These are phyloP conservation scores for Candida endomychidarum DNA, from an alignment of 805 yeast genomes.

Conservation along the genomic window DNA sequence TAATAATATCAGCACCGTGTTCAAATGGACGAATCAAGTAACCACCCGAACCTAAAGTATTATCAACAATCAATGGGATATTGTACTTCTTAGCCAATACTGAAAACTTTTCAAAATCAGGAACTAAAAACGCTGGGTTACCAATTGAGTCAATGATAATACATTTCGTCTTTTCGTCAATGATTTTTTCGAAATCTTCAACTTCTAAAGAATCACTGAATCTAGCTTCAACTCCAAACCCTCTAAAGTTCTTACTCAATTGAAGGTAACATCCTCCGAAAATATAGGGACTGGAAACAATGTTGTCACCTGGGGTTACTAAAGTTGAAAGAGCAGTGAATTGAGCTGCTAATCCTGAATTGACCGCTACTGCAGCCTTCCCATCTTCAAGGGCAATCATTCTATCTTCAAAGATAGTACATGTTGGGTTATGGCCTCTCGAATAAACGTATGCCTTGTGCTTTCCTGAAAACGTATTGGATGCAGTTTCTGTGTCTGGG, in stretches of 20 bases:
- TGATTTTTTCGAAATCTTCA: constrained; percentile 47
- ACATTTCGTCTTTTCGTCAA: constrained; percentile 79
- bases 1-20: constrained; percentile 82
- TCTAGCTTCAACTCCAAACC: constrained; percentile 80
- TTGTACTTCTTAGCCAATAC: constrained; percentile 55
- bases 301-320: constrained; percentile 86
- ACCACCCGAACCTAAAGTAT: constrained; percentile 88
- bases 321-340: constrained; percentile 76
- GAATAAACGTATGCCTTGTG: constrained; percentile 85
- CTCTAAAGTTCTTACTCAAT: constrained; percentile 85
- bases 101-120: constrained; percentile 75
- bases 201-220: constrained; percentile 79
- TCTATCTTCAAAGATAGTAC: constrained; percentile 86
- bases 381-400: constrained; percentile 92
- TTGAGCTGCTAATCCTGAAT: constrained; percentile 96
- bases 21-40: constrained; percentile 80
- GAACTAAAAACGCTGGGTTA: constrained; percentile 87
- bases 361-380: constrained; percentile 80
- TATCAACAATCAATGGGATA: constrained; percentile 73
- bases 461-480: constrained; percentile 80
- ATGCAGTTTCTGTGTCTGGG: constrained; percentile 85
- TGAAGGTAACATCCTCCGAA: constrained; percentile 97
- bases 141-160: constrained; percentile 86
- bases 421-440: constrained; percentile 89
- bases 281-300: constrained; percentile 78